Evolutionary conservation across 441 rosid genomes (phyloP).

Genomic region (Brassica hybrid): DNA sequence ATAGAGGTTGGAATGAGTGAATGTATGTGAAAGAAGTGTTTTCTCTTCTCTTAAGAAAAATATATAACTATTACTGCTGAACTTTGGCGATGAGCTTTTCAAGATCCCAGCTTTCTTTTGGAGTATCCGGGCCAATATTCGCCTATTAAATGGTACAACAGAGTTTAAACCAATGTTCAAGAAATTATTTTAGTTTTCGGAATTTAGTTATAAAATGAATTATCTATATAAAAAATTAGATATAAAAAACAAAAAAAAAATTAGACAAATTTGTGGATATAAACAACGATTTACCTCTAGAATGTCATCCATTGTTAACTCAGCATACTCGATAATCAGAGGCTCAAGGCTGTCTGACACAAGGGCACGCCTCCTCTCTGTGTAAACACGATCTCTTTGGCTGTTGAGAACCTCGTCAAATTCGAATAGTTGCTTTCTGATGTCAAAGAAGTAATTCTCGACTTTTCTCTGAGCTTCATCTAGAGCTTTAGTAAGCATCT

Average conservation of each 20-base stretch:
- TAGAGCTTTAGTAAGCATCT: slow-evolving; percentile 94
- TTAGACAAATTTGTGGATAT: no score
- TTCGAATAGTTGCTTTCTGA: slow-evolving; percentile 91
- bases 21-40: slow-evolving; percentile 23
- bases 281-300: slow-evolving; percentile 58
- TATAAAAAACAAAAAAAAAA: no score
- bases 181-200: no score
- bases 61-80: slow-evolving; percentile 69
- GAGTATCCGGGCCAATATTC: slow-evolving; percentile 79
- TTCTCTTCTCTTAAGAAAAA: slow-evolving; percentile 5
- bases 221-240: no score
- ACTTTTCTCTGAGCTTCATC: slow-evolving; percentile 99
- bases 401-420: slow-evolving; percentile 96
- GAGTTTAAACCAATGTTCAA: not conserved
- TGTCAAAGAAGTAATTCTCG: slow-evolving; percentile 94
- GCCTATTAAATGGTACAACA: slow-evolving; percentile 56
- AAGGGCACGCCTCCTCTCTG: slow-evolving; percentile 97
- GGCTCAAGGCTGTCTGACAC: slow-evolving; percentile 84
- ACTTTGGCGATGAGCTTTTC: slow-evolving; percentile 93
- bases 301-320: slow-evolving; percentile 96
- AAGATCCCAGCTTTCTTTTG: slow-evolving; percentile 87
- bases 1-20: slow-evolving; percentile 25
- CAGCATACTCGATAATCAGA: slow-evolving; percentile 94
- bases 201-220: no score
- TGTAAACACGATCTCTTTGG: slow-evolving; percentile 96